phyloP scores from a whole-genome alignment of 306 rosid genomes.

The Begonia peltatifolia region DNA sequence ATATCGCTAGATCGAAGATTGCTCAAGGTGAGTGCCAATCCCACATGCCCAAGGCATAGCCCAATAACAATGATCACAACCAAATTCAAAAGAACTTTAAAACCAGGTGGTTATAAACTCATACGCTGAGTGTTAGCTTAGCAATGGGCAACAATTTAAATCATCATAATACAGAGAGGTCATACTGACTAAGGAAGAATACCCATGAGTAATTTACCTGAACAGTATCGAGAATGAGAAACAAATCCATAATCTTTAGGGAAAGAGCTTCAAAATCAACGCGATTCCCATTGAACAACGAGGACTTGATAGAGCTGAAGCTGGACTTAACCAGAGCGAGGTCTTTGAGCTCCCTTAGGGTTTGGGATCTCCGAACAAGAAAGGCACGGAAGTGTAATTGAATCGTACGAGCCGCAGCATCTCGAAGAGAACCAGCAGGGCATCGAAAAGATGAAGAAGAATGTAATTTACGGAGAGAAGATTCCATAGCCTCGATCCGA shows the following conservation, averaged over 20 bases:
- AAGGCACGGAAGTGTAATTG: conserved; percentile 79
- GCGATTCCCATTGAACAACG: conserved; percentile 20
- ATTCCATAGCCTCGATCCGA: conserved; percentile 81
- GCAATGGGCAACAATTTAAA: too few species aligned
- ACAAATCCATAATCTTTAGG: conserved; percentile 42
- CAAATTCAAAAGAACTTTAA: too few species aligned
- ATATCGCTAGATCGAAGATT: too few species aligned
- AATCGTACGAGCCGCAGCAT: conserved; percentile 53
- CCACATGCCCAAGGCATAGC: too few species aligned
- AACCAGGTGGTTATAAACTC: too few species aligned
- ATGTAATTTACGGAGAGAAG: conserved; percentile 28
- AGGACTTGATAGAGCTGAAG: conserved; percentile 40
- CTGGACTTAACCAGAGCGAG: conserved; percentile 62
- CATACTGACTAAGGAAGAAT: background rate
- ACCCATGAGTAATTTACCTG: conserved; percentile 30
- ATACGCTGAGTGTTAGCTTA: too few species aligned
- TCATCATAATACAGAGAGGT: too few species aligned
- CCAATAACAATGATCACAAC: too few species aligned
- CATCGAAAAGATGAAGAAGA: conserved; percentile 8
- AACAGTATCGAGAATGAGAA: conserved; percentile 53
- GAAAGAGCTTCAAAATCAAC: conserved; percentile 40
- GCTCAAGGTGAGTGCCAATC: too few species aligned
- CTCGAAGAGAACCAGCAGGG: conserved; percentile 35
- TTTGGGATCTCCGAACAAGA: conserved; percentile 75
- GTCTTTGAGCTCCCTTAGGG: conserved; percentile 68